A percentile compares a stretch with the other conserved stretches of the same genome.
Evolutionary conservation across 352 stramenopile genomes (phyloP).

Genomic region (Phytophthora crassamura): DNA sequence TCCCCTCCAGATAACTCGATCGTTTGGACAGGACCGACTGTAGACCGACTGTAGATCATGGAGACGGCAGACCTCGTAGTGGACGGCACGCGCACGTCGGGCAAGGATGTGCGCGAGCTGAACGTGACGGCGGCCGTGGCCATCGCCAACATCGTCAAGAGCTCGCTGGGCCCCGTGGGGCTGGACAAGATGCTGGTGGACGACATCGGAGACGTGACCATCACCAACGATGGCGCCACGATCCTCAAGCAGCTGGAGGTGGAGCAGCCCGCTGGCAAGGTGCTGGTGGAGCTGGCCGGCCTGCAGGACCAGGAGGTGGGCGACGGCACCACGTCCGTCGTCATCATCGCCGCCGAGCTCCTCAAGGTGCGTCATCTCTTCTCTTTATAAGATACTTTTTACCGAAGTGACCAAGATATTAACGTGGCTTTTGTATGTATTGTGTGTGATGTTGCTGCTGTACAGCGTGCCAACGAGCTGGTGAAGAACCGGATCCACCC

Average conservation of each 20-base stretch:
- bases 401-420: background rate
- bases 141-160: constrained; percentile 99
- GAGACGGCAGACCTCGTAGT: constrained; percentile 88
- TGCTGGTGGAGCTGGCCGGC: constrained; percentile 98
- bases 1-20: no score
- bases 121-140: constrained; percentile 98
- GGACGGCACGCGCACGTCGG: constrained; percentile 91
- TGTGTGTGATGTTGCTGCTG: constrained; percentile 1
- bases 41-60: constrained; percentile 32
- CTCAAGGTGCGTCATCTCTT: constrained; percentile 68
- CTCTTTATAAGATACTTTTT: constrained; percentile 25
- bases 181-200: constrained; percentile 99
- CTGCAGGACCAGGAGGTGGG: constrained; percentile 99
- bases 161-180: constrained; percentile 97
- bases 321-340: constrained; percentile 99
- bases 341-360: constrained; percentile 99
- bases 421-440: constrained; percentile 2
- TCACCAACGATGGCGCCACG: constrained; percentile 99
- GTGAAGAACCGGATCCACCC: constrained; percentile 99
- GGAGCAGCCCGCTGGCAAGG: constrained; percentile 98
- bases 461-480: constrained; percentile 95
- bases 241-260: constrained; percentile 99
- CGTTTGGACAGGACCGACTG: constrained; percentile 28
- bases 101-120: constrained; percentile 94
- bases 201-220: constrained; percentile 99